phyloP scores from a whole-genome alignment of 2,329 filamentous ascomycete genomes.

The Catunica adiposa region DNA sequence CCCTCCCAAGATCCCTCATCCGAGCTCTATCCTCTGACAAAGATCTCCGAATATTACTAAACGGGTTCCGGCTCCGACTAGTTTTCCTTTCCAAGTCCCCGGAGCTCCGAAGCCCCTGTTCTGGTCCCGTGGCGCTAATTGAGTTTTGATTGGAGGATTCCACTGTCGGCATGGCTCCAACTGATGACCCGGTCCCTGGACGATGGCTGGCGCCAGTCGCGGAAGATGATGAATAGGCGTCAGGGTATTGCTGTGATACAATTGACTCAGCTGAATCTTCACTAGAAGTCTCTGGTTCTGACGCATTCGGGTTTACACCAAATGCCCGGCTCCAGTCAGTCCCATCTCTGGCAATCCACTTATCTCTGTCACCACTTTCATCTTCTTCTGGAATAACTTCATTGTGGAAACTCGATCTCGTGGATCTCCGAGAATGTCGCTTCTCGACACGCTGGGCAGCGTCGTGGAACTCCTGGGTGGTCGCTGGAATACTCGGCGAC shows the following conservation, averaged over 20 bases:
- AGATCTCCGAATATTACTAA: conserved; percentile 30
- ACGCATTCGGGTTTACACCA: conserved; percentile 48
- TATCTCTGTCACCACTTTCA: not conserved
- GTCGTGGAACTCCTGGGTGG: conserved; percentile 63
- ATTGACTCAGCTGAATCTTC: conserved; percentile 3
- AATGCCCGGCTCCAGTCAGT: conserved; percentile 81
- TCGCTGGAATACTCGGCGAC: conserved; percentile 52
- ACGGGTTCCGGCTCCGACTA: conserved; percentile 19
- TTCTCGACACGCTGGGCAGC: conserved; percentile 31
- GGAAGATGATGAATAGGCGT: conserved; percentile 6
- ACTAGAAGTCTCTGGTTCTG: not conserved
- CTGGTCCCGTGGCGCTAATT: too few relatives aligned
- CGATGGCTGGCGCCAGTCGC: not conserved
- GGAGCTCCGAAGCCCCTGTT: too few relatives aligned
- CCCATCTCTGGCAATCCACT: conserved; percentile 63
- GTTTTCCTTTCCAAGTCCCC: too few relatives aligned
- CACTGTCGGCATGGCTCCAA: conserved; percentile 2
- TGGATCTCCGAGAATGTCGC: conserved; percentile 8
- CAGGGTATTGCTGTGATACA: conserved; percentile 11
- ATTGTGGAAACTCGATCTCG: not conserved
- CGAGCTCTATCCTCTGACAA: conserved; percentile 41
- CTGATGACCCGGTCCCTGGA: not conserved
- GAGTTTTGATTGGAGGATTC: not conserved
- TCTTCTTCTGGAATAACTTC: conserved; percentile 10
- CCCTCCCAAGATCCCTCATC: conserved; percentile 61